Evolutionary conservation across 257 asterid genomes (phyloP).

Genomic region (Jasminum sambac): DNA sequence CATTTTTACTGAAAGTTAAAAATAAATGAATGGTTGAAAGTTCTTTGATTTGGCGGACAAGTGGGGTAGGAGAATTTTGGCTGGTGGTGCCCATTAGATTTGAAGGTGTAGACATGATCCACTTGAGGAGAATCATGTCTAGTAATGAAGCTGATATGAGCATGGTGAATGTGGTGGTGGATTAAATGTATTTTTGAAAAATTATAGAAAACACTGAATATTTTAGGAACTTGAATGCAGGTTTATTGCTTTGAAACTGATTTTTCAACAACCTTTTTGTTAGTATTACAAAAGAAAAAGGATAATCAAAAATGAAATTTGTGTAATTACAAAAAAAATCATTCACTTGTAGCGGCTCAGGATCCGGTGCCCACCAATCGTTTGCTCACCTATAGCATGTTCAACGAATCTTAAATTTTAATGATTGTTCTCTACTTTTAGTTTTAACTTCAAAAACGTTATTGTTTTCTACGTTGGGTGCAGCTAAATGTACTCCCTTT

Average conservation of each 20-base stretch:
- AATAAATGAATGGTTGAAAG: not conserved
- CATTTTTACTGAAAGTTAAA: not conserved
- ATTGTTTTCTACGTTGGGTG: no score
- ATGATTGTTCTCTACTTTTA: no score
- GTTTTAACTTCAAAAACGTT: no score
- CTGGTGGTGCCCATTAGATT: not conserved
- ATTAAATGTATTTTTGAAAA: not conserved
- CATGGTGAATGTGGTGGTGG: not conserved
- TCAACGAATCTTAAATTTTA: no score
- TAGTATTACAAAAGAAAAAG: not conserved
- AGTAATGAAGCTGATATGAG: not conserved
- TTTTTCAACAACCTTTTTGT: no score
- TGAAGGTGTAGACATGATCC: constrained; percentile 1
- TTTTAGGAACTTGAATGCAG: not conserved
- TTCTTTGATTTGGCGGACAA: not conserved
- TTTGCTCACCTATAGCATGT: no score
- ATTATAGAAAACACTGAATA: not conserved
- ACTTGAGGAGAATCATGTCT: not conserved
- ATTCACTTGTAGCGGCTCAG: no score
- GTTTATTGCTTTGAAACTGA: not conserved
- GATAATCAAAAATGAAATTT: no score
- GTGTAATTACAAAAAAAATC: no score
- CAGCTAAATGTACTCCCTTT: no score
- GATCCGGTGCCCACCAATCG: no score
- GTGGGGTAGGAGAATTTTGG: not conserved